Conservation (phyloP, 176 grass and related monocot genomes). For the Juncus inflexus region DNA sequence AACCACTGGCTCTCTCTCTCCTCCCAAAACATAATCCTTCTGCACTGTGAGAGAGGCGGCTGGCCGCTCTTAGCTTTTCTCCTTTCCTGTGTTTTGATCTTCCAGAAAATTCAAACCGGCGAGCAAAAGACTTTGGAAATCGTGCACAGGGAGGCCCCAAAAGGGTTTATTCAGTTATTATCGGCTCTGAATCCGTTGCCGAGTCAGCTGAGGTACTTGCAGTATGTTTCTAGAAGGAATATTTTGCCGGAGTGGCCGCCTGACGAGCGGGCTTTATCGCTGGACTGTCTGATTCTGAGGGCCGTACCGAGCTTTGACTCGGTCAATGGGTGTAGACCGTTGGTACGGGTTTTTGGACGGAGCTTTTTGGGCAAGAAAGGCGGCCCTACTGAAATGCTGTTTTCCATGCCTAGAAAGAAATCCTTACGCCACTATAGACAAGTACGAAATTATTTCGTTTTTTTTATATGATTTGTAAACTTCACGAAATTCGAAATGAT, state of each 20-base stretch:
- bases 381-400: constrained; percentile 53
- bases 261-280: constrained; percentile 74
- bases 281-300: constrained; percentile 96
- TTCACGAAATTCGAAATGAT: neutral
- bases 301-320: constrained; percentile 82
- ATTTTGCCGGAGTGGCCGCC: constrained; percentile 90
- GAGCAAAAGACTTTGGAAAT: constrained; percentile 88
- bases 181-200: constrained; percentile 90
- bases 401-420: constrained; percentile 93
- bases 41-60: constrained; percentile 91
- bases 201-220: constrained; percentile 87
- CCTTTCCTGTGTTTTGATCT: constrained; percentile 81
- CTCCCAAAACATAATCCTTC: constrained; percentile 77
- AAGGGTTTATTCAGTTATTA: constrained; percentile 88
- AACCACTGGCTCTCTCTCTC: constrained; percentile 72
- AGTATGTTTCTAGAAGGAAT: constrained; percentile 92
- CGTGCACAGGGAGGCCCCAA: constrained; percentile 87
- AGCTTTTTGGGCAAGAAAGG: constrained; percentile 62
- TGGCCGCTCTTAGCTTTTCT: constrained; percentile 96
- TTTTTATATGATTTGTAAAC: constrained; percentile 27
- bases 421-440: constrained; percentile 75
- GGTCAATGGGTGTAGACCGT: constrained; percentile 82
- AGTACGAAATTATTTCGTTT: constrained; percentile 39
- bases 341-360: constrained; percentile 82
- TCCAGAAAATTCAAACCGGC: constrained; percentile 65